phyloP scores from a whole-genome alignment of 1,284 basidiomycete genomes.

The Tilletia horrida region DNA sequence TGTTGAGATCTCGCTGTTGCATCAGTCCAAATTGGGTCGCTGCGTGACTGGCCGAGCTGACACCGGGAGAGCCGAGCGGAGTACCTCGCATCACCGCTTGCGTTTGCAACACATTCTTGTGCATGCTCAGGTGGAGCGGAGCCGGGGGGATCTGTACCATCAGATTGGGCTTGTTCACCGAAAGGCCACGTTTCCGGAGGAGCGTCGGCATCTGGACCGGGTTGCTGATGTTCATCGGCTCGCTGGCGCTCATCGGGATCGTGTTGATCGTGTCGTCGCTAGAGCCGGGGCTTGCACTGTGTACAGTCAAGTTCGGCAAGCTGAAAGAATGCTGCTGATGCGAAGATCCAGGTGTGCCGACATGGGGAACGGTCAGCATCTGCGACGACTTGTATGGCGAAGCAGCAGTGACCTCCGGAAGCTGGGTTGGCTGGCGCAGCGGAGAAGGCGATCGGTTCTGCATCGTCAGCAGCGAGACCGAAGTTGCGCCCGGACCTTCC shows the following conservation, averaged over 20 bases:
- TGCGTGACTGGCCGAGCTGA: conserved; percentile 28
- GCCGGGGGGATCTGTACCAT: conserved; percentile 45
- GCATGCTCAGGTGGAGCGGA: conserved; percentile 37
- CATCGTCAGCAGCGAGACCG: conserved; percentile 42
- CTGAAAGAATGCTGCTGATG: conserved; percentile 10
- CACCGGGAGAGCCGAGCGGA: conserved; percentile 10
- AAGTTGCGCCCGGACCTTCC: conserved; percentile 38
- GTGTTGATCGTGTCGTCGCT: background rate
- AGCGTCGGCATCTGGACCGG: conserved; percentile 32
- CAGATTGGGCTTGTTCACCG: conserved; percentile 45
- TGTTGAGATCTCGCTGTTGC: conserved; percentile 43
- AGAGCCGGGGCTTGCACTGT: background rate
- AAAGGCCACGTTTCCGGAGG: conserved; percentile 44
- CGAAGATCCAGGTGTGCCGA: background rate
- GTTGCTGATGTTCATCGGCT: conserved; percentile 16
- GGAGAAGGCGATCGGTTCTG: conserved; percentile 30
- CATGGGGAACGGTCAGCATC: background rate
- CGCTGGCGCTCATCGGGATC: conserved; percentile 1
- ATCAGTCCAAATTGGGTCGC: conserved; percentile 42
- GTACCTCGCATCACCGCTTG: conserved; percentile 13
- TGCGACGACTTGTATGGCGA: conserved; percentile 7
- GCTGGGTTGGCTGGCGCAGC: conserved; percentile 15
- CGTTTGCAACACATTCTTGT: conserved; percentile 26
- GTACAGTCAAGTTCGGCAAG: background rate
- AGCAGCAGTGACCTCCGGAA: background rate